phyloP scores from a whole-genome alignment of 129 eudicot species.

The Pittosporum tobira region DNA sequence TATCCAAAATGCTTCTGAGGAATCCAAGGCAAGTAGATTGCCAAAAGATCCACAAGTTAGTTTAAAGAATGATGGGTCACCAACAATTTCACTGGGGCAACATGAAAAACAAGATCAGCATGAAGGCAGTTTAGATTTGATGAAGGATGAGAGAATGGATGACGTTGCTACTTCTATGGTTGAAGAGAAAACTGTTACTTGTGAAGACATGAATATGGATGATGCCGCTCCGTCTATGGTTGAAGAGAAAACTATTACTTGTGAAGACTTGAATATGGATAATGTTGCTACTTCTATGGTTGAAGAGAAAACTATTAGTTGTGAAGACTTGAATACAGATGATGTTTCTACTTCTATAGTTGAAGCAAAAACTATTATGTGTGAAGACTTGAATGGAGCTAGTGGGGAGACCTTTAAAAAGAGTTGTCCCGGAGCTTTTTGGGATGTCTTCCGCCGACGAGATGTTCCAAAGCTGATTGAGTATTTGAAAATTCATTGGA shows the following conservation, averaged over 20 bases:
- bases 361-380: constrained; percentile 25
- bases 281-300: constrained; percentile 15
- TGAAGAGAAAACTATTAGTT: constrained; percentile 26
- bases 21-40: constrained; percentile 24
- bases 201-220: constrained; percentile 36
- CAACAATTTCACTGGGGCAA: constrained; percentile 23
- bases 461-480: constrained; percentile 74
- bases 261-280: constrained; percentile 36
- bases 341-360: constrained; percentile 15
- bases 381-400: constrained; percentile 32
- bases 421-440: constrained; percentile 55
- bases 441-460: constrained; percentile 82
- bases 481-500: constrained; percentile 44
- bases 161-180: constrained; percentile 15
- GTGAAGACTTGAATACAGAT: constrained; percentile 36
- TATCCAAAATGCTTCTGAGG: constrained; percentile 18
- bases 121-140: constrained; percentile 24
- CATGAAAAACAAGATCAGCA: constrained; percentile 17
- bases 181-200: constrained; percentile 26
- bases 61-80: constrained; percentile 16
- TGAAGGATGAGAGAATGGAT: constrained; percentile 25
- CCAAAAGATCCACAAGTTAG: constrained; percentile 18
- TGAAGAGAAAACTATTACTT: constrained; percentile 26
- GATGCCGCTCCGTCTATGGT: constrained; percentile 14
- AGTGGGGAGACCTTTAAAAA: constrained; percentile 23